phyloP scores from a whole-genome alignment of 2,329 filamentous ascomycete species.

The Emericellopsis atlantica region DNA sequence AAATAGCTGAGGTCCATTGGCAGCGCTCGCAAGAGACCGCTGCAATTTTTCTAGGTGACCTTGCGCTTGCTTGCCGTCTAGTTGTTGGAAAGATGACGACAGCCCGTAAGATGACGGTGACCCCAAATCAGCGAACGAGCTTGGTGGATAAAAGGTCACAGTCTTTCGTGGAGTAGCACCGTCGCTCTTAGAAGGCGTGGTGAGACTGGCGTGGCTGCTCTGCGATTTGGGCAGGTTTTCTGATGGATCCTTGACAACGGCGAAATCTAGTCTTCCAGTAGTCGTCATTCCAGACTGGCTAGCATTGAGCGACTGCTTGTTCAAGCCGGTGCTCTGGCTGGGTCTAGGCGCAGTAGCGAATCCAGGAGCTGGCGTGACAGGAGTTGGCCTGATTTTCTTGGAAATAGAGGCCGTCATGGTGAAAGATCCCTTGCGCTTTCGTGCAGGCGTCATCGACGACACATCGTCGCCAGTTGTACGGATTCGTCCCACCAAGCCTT shows the following conservation, averaged over 20 bases:
- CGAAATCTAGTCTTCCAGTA: slow-evolving; percentile 39
- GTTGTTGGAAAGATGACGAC: background rate
- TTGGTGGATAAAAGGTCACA: slow-evolving; percentile 9
- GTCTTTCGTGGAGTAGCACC: slow-evolving; percentile 6
- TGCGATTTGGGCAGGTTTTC: slow-evolving; percentile 50
- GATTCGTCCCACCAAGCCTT: slow-evolving; percentile 15
- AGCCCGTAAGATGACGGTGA: background rate
- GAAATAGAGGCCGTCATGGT: too few relatives aligned
- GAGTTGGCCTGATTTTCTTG: background rate
- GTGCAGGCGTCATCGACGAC: background rate
- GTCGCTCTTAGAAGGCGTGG: slow-evolving; percentile 27
- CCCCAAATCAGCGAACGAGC: background rate
- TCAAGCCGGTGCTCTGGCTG: background rate
- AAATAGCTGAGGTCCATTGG: slow-evolving; percentile 3
- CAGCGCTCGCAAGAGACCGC: background rate
- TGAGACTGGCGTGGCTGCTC: slow-evolving; percentile 49
- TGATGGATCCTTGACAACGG: slow-evolving; percentile 65
- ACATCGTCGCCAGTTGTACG: slow-evolving; percentile 2
- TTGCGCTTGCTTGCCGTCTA: background rate
- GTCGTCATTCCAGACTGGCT: too few relatives aligned
- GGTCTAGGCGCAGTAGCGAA: background rate
- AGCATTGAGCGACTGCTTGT: too few relatives aligned
- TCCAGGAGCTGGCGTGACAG: background rate
- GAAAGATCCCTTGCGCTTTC: background rate
- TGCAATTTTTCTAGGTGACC: background rate